phyloP scores from a whole-genome alignment of 202 grass and related monocot genomes.

The Panicum virgatum region DNA sequence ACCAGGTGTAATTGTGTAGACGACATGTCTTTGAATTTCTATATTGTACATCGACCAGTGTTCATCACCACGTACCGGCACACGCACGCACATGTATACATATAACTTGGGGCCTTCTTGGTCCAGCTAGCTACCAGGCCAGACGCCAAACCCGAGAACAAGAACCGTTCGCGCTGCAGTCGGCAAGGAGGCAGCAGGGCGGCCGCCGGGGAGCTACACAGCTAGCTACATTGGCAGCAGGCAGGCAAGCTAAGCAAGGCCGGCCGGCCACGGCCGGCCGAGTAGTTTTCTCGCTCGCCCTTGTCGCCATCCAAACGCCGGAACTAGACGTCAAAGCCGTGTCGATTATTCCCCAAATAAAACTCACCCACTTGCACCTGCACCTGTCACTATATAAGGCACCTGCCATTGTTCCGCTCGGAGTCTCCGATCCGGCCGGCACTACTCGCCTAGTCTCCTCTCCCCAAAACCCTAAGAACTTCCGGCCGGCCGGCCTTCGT shows the following conservation, averaged over 20 bases:
- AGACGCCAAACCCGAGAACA: slow-evolving; percentile 12
- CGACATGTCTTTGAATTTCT: neutral
- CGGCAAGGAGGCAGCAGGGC: neutral
- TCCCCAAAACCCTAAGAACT: slow-evolving; percentile 23
- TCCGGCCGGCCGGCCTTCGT: too few species aligned
- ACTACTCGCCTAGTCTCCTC: neutral
- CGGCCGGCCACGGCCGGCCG: slow-evolving; percentile 48
- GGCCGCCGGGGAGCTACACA: too few species aligned
- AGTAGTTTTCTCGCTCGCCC: slow-evolving; percentile 13
- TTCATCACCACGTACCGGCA: neutral
- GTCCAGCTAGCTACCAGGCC: neutral
- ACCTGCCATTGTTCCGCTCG: neutral
- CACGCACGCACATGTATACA: neutral
- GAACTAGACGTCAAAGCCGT: slow-evolving; percentile 37
- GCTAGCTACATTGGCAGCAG: too few species aligned
- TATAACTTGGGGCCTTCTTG: neutral
- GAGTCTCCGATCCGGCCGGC: slow-evolving; percentile 13
- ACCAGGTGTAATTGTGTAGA: neutral
- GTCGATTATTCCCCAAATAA: slow-evolving; percentile 1
- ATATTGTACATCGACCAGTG: neutral
- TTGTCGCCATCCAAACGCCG: slow-evolving; percentile 29
- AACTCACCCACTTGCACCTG: neutral
- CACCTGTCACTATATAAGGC: slow-evolving; percentile 35
- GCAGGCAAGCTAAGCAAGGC: neutral
- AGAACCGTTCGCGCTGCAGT: slow-evolving; percentile 16